Conservation (phyloP, 2,329 filamentous ascomycete genomes). For the Fusarium dlaminii region DNA sequence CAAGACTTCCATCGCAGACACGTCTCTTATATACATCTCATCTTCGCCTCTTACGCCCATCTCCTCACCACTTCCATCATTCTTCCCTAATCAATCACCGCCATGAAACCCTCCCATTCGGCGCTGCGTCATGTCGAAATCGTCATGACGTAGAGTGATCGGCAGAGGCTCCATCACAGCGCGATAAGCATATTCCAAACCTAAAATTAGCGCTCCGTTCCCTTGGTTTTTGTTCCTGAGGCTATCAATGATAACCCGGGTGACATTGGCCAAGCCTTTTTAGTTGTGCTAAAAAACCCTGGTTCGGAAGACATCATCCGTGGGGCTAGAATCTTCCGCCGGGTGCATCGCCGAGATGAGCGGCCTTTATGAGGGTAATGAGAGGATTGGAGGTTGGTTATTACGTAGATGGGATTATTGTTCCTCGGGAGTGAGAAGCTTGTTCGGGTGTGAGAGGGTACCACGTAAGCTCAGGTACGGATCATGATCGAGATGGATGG, state of each 20-base stretch:
- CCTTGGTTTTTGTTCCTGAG: constrained; percentile 10
- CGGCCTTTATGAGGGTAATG: too few relatives aligned
- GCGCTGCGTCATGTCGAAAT: constrained; percentile 26
- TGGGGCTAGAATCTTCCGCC: background rate
- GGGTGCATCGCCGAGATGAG: background rate
- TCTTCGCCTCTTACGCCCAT: background rate
- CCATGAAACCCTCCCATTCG: constrained; percentile 4
- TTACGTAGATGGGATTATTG: background rate
- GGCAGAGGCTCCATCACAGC: background rate
- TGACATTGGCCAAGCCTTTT: constrained; percentile 21
- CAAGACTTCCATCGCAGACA: background rate
- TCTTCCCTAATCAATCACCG: background rate
- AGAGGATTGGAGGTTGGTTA: background rate
- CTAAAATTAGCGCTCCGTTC: constrained; percentile 13
- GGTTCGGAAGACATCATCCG: constrained; percentile 18
- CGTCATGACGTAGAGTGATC: constrained; percentile 32
- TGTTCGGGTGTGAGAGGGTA: background rate
- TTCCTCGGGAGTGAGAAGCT: background rate
- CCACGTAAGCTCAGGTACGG: background rate
- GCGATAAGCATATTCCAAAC: constrained; percentile 36
- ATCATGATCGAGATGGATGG: background rate
- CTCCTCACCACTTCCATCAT: constrained; percentile 1
- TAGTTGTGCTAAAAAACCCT: background rate
- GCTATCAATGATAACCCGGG: background rate
- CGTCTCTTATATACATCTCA: background rate